Evolutionary conservation across 176 grass and related monocot species (phyloP), one percentile per base, ranked within the genome.

Genomic region (Aegilops tauschii): DNA sequence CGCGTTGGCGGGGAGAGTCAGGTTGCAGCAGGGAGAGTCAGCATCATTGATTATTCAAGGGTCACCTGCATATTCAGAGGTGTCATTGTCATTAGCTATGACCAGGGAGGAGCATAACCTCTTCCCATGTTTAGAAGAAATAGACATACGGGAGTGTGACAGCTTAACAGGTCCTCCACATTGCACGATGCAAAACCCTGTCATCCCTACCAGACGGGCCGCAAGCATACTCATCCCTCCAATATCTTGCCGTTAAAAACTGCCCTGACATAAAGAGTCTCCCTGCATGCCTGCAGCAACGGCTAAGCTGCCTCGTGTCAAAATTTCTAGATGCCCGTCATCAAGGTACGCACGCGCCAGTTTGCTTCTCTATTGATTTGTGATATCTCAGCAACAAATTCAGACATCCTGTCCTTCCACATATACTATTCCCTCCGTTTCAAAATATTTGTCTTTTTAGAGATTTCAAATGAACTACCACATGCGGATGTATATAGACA

Each of bases 161-260:
- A 47, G 71, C 39, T 74, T 74, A 47, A 29, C 12, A n/a, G 1
- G 3, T 0, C 20, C 2, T 73, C 9, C 2, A 3, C 9, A n/a
- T 72, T 20, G 0, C 0, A 3, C 0, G 2, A 5, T 73, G 70
- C n/a, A 45, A 44, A 27, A 45, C 10, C 10, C 2, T 73, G 21
- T 73, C 69, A 44, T 44, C 70, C n/a, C n/a, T 73, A 8, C 70
- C 39, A 0, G 39, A 45, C 25, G 39, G 37, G 2, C 39, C 39
- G 0, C 39, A 27, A 45, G 21, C 70, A 45, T 73, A 73, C 70
- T 1, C 70, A 73, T 73, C 21, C 14, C 70, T 73, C 37, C 37
- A 2, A 13, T 0, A 0, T 0, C 37, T 73, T 10, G 0, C 0
- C 1, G 13, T 44, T 25, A 1, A 1, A 3, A 1, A 3, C 0